Percentiles rank a stretch among this genome's conserved stretches.
Evolutionary conservation across 345 rosid genomes (phyloP).

Genomic region (Mercurialis annua): DNA sequence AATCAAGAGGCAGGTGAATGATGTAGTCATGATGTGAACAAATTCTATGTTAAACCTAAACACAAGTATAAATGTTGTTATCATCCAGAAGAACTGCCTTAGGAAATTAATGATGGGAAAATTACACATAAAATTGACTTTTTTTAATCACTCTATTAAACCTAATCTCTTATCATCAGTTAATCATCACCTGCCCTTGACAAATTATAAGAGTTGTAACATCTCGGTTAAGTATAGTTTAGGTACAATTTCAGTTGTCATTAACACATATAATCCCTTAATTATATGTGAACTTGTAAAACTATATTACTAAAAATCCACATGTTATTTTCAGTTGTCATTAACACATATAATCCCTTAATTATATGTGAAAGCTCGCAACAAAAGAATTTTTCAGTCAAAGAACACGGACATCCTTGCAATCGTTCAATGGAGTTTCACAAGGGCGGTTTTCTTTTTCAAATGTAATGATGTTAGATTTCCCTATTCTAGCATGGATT

Average conservation of each 20-base stretch:
- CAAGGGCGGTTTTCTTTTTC: no score
- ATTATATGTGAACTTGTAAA: not conserved
- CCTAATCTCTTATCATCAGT: constrained; percentile 15
- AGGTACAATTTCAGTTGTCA: constrained; percentile 17
- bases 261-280: not conserved
- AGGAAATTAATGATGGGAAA: constrained; percentile 22
- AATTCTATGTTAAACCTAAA: not conserved
- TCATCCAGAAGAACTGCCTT: constrained; percentile 6
- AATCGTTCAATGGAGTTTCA: no score
- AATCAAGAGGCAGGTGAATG: constrained; percentile 3
- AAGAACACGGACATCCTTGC: no score
- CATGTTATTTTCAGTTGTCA: no score
- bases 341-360: no score
- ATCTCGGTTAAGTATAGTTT: constrained; percentile 20
- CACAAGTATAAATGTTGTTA: not conserved
- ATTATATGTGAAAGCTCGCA: no score
- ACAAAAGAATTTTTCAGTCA: no score
- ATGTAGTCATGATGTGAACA: not conserved
- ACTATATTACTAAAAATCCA: not conserved
- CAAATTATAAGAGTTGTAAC: constrained; percentile 1
- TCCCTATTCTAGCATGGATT: no score
- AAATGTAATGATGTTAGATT: no score
- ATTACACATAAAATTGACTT: constrained; percentile 16
- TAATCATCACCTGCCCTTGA: constrained; percentile 8
- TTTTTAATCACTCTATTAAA: not conserved